These are phyloP conservation scores for Macaranga tanarius DNA, from an alignment of 441 rosid species.

Conservation along the genomic window DNA sequence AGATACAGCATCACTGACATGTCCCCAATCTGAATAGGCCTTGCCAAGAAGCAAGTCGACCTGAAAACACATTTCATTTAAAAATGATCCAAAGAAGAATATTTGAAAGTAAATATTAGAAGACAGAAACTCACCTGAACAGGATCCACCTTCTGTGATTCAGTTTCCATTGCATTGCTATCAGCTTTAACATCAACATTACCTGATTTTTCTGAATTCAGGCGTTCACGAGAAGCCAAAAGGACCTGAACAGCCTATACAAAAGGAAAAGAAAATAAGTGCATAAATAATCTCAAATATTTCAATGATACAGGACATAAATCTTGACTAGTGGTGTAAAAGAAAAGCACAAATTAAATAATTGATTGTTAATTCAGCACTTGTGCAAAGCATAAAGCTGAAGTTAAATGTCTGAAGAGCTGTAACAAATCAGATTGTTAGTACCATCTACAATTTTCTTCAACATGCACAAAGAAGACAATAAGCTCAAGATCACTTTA, in stretches of 20 bases:
- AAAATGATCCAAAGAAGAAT: background rate
- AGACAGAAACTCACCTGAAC: constrained; percentile 56
- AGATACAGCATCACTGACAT: constrained; percentile 79
- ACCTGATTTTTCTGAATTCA: constrained; percentile 43
- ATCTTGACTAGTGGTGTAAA: background rate
- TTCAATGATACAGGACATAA: background rate
- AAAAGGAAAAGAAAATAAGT: constrained; percentile 14
- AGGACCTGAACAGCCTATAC: constrained; percentile 79
- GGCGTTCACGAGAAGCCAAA: constrained; percentile 53
- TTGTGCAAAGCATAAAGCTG: background rate
- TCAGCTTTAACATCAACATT: constrained; percentile 30
- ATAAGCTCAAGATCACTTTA: background rate
- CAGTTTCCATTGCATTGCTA: constrained; percentile 33
- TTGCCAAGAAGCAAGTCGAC: constrained; percentile 88
- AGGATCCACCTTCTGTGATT: constrained; percentile 46
- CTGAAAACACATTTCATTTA: constrained; percentile 34
- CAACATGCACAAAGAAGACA: background rate
- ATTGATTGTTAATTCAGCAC: background rate
- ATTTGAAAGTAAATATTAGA: background rate
- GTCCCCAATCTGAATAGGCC: constrained; percentile 94
- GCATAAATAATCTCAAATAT: background rate
- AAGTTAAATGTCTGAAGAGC: background rate
- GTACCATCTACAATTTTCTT: background rate
- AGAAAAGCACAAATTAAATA: background rate
- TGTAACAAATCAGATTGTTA: background rate